Evolutionary conservation across 805 yeast species (phyloP).

Genomic region (Candida verbasci): DNA sequence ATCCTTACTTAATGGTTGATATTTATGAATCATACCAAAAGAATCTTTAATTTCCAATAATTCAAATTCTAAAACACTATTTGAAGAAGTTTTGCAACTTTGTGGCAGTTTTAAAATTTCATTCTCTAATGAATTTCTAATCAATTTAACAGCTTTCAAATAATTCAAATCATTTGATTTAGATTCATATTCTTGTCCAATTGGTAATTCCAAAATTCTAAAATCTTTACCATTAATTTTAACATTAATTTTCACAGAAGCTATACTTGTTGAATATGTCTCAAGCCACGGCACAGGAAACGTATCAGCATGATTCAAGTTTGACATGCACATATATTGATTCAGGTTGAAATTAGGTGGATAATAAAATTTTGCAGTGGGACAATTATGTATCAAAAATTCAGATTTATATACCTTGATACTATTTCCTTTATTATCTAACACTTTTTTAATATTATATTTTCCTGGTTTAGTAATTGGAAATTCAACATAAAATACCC

Average conservation of each 20-base stretch:
- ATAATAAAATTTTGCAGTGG: constrained; percentile 54
- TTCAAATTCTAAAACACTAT: constrained; percentile 27
- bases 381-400: constrained; percentile 71
- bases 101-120: constrained; percentile 18
- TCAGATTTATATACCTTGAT: constrained; percentile 60
- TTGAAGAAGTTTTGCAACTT: constrained; percentile 12
- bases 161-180: constrained; percentile 33
- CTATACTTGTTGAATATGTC: constrained; percentile 75
- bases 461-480: constrained; percentile 69
- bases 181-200: constrained; percentile 11
- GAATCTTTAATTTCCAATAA: constrained; percentile 28
- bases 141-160: constrained; percentile 17
- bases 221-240: constrained; percentile 21
- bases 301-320: constrained; percentile 32
- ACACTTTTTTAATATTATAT: constrained; percentile 65
- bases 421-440: constrained; percentile 58
- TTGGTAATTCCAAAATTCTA: constrained; percentile 19
- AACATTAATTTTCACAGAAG: constrained; percentile 22
- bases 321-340: constrained; percentile 51
- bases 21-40: constrained; percentile 27
- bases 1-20: constrained; percentile 35
- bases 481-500: constrained; percentile 56
- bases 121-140: constrained; percentile 33
- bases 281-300: constrained; percentile 43
- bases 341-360: constrained; percentile 20